phyloP scores from a whole-genome alignment of 164 flowering plant species.

The Aristolochia californica region DNA sequence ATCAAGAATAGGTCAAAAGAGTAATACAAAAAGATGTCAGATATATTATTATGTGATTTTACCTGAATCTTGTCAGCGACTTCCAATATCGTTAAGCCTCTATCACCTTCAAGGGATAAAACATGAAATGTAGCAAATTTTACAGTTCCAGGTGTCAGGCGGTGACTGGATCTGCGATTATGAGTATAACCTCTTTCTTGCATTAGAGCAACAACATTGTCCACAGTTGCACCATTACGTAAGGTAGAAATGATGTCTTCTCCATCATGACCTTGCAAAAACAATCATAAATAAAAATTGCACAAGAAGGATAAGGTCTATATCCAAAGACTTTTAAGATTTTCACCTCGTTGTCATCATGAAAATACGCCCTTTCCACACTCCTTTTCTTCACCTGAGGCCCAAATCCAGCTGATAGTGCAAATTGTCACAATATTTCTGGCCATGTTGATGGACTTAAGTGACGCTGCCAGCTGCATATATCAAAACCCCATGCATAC shows the following conservation, averaged over 20 bases:
- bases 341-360: constrained; percentile 64
- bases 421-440: constrained; percentile 75
- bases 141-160: constrained; percentile 93
- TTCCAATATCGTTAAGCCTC: constrained; percentile 69
- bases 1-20: constrained; percentile 7
- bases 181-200: constrained; percentile 68
- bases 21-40: not conserved
- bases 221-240: constrained; percentile 77
- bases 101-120: constrained; percentile 76
- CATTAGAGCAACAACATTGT: constrained; percentile 78
- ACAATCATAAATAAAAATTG: not conserved
- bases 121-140: constrained; percentile 93
- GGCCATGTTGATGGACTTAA: constrained; percentile 89
- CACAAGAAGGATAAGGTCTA: not conserved
- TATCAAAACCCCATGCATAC: constrained; percentile 95
- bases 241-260: constrained; percentile 55
- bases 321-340: not conserved
- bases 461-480: constrained; percentile 69
- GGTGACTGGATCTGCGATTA: constrained; percentile 73
- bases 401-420: constrained; percentile 82
- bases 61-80: constrained; percentile 94
- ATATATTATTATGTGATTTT: constrained; percentile 4
- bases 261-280: constrained; percentile 63
- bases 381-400: constrained; percentile 59
- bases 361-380: constrained; percentile 30